Evolutionary conservation across 1,284 basidiomycete species (phyloP).

Genomic region (Cryptococcus amylolentus): DNA sequence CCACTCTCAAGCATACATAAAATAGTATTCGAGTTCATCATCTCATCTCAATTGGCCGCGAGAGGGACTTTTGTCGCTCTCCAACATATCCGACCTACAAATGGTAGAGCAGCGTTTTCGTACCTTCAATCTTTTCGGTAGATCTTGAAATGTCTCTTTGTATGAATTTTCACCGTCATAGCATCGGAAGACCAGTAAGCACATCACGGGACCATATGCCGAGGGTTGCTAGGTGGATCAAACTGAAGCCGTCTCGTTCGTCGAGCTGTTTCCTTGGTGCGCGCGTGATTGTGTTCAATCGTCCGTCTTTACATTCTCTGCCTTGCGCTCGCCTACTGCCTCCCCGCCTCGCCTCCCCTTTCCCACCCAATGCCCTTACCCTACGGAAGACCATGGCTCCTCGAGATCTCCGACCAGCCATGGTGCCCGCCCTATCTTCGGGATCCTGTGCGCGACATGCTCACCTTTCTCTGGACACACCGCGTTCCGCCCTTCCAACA

Average conservation of each 20-base stretch:
- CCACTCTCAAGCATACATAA: background rate
- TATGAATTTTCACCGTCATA: too few species aligned
- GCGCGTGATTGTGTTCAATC: too few species aligned
- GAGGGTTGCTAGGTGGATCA: too few species aligned
- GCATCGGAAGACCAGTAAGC: too few species aligned
- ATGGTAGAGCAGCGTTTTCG: too few species aligned
- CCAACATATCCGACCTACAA: background rate
- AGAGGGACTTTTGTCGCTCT: background rate
- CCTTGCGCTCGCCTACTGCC: too few species aligned
- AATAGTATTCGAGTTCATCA: background rate
- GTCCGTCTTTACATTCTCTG: too few species aligned
- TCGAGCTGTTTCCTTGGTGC: too few species aligned
- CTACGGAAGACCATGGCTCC: constrained; percentile 27
- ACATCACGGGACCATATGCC: too few species aligned
- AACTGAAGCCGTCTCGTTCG: too few species aligned
- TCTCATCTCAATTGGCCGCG: background rate
- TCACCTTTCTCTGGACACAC: constrained; percentile 35
- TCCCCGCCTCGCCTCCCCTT: background rate
- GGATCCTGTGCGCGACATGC: constrained; percentile 25
- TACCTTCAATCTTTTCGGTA: too few species aligned
- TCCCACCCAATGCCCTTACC: constrained; percentile 18
- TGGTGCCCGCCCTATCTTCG: constrained; percentile 32
- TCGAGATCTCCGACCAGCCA: constrained; percentile 39
- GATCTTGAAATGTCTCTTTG: too few species aligned
- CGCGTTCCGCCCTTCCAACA: constrained; percentile 27